Evolutionary conservation across 371 early-diverging fungal species (phyloP), one percentile per base, ranked within the genome.

Genomic region (Syncephalastrum racemosum): DNA sequence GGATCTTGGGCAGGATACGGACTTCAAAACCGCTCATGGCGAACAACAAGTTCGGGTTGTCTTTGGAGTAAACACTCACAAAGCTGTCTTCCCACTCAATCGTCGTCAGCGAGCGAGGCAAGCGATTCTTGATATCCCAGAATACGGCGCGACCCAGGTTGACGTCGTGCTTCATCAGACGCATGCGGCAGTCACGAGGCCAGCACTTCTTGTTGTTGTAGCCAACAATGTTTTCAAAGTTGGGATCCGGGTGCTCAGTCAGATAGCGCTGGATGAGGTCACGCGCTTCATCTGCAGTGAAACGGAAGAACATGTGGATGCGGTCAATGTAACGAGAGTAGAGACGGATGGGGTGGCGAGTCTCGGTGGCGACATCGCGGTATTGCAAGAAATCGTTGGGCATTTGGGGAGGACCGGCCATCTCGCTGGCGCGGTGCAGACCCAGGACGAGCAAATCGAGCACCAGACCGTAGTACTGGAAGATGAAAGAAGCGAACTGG

Each of bases 141-240:
- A 97, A 99, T 13, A 93, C 95, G 6, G 98, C 98, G 61, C 79
- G 73, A 41, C 79, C 79, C 46, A 79, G 55, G 40, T 79, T 79
- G 15, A 99, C 98, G 73, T 99, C 99, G 73, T 95, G 94, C 80
- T 96, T 96, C 95, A 99, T 96, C 64, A 99, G 69, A 50, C 99
- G 91, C 99, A 99, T 99, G 58, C 99, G 90, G 66, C 96, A 93
- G 75, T 99, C 98, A 46, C 98, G 89, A 14, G 98, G 98, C 97
- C 98, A 99, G 83, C 96, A 96, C 61, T 86, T 88, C 67, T 90
- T 90, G 80, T 93, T 97, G 76, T 95, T 93, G 74, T 99, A 99
- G 0, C 98, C 98, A 12, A 97, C 97, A 63, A 98, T 89, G 73
- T 98, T 98, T 66, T 97, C 98, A 76, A 96, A 96, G 77, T 98